Evolutionary conservation across 306 rosid species (phyloP), one percentile per base, ranked within the genome.

Genomic region (Quercus aquifolioides): DNA sequence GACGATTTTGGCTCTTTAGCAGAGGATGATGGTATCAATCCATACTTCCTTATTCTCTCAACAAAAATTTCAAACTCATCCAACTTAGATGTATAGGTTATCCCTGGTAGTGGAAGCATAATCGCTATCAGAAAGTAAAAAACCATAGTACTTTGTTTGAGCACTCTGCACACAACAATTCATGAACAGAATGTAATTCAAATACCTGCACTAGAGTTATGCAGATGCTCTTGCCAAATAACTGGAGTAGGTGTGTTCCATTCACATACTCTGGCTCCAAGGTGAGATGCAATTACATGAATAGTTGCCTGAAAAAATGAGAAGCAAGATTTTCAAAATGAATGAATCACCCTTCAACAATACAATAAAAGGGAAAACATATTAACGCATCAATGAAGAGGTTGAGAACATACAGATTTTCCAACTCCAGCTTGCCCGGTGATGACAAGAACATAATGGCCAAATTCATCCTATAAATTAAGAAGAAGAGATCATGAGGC

Each of bases 231-330:
- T 87, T 89, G 91, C 99, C 99, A 95, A 82, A 90, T 68, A 49
- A 87, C 85, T 56, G 97, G 98, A n/a, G 98, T 92, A 79, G 99
- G 98, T 17, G 98, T 87, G 75, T 89, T 87, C 98, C 99, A 95
- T 79, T 94, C 93, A 80, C 86, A 90, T 78, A 94, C 87, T 67
- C 69, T 62, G 5, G 92, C 94, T 65, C 95, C 91, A 81, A 92
- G 86, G 79, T 86, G 93, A 76, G 97, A 90, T 78, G 96, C 94
- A 84, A 95, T 85, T 57, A 74, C 91, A 64, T 87, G 90, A 80
- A 95, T 51, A 63, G 97, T 79, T 71, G 92, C 92, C 99, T 95
- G 51, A 79, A 77, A 62, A 62, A 68, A 81, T 58, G 76, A 84
- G 76, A 51, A 78, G 83, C 43, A 19, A 67, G 4, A 67, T 67